Conservation (phyloP, 768 basidiomycete species). For the Hypsizygus marmoreus region DNA sequence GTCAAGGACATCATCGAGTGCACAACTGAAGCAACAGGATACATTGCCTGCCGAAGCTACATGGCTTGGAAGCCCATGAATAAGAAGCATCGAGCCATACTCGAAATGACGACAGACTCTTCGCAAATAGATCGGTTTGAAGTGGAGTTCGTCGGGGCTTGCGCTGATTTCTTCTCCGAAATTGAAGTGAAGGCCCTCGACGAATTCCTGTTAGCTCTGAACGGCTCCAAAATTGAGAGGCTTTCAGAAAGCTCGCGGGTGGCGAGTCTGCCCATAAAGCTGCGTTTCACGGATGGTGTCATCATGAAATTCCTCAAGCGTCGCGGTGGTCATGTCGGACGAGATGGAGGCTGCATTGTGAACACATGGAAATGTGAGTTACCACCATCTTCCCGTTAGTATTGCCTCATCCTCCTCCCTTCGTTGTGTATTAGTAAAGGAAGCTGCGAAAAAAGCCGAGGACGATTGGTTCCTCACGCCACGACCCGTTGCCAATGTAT, state of each 20-base stretch:
- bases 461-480: constrained; percentile 36
- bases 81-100: constrained; percentile 30
- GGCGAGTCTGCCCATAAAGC: constrained; percentile 37
- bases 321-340: constrained; percentile 22
- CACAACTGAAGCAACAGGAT: constrained; percentile 35
- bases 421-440: constrained; percentile 11
- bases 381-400: not conserved
- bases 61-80: constrained; percentile 45
- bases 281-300: constrained; percentile 46
- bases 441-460: constrained; percentile 7
- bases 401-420: not conserved
- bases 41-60: constrained; percentile 40
- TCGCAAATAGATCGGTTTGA: constrained; percentile 35
- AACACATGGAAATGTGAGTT: constrained; percentile 45
- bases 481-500: constrained; percentile 5
- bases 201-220: constrained; percentile 48
- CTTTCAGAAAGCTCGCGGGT: constrained; percentile 23
- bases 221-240: constrained; percentile 39
- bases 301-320: constrained; percentile 37
- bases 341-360: too few species aligned
- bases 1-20: constrained; percentile 33
- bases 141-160: constrained; percentile 36
- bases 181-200: constrained; percentile 45
- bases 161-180: constrained; percentile 29
- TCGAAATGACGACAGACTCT: constrained; percentile 26